Conservation (phyloP, 495 filamentous ascomycete genomes). For the Annulohypoxylon maeteangense region DNA sequence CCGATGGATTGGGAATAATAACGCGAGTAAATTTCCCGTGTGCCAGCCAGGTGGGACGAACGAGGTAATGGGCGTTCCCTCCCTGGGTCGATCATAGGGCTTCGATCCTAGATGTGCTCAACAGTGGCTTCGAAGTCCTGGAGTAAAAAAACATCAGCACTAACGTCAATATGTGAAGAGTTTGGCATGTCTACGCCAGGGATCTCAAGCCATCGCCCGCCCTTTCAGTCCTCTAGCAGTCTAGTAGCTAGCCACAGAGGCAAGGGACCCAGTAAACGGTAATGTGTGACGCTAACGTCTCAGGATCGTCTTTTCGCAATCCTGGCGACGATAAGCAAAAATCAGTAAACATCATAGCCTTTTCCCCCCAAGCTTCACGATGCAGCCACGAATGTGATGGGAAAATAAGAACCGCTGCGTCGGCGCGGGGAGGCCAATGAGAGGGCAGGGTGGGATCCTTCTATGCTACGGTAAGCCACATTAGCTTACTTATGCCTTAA, state of each 20-base stretch:
- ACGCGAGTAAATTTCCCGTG: constrained; percentile 28
- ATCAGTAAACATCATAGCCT: constrained; percentile 2
- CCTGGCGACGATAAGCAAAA: constrained; percentile 11
- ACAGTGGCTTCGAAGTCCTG: background rate
- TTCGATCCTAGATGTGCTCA: constrained; percentile 11
- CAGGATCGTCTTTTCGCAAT: constrained; percentile 24
- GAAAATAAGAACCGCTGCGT: constrained; percentile 39
- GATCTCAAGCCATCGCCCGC: constrained; percentile 30
- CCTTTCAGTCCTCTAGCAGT: constrained; percentile 20
- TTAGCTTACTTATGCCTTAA: constrained; percentile 15
- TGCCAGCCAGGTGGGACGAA: constrained; percentile 23
- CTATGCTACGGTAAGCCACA: constrained; percentile 40
- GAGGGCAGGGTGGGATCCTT: constrained; percentile 15
- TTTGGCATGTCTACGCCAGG: constrained; percentile 26
- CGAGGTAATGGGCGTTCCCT: constrained; percentile 16
- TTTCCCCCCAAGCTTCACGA: constrained; percentile 12
- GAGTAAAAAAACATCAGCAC: constrained; percentile 2
- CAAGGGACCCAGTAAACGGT: constrained; percentile 30
- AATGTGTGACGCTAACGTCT: constrained; percentile 34
- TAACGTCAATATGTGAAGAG: constrained; percentile 19
- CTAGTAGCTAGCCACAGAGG: constrained; percentile 27
- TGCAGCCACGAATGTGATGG: constrained; percentile 30
- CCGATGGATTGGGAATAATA: constrained; percentile 28
- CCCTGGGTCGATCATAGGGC: constrained; percentile 23
- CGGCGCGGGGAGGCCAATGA: constrained; percentile 42